phyloP scores from a whole-genome alignment of 2,329 filamentous ascomycete genomes.

The Elsinoe batatas region DNA sequence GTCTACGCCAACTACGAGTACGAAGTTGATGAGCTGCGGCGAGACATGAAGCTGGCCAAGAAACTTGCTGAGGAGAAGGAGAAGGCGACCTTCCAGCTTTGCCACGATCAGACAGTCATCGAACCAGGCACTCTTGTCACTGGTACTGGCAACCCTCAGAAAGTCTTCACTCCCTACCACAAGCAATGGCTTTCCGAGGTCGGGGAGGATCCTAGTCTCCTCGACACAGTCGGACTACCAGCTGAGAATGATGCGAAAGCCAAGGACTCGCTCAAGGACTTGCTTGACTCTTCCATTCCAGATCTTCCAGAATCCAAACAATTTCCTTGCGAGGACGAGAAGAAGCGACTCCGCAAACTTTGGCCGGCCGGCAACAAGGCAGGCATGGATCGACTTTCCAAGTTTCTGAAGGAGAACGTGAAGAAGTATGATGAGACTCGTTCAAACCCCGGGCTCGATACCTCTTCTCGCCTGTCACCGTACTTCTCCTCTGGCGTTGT shows the following conservation, averaged over 20 bases:
- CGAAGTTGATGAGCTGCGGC: constrained; percentile 36
- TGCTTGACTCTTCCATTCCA: constrained; percentile 48
- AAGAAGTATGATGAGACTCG: constrained; percentile 33
- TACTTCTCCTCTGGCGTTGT: constrained; percentile 40
- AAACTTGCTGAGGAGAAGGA: constrained; percentile 26
- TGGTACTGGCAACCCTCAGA: constrained; percentile 37
- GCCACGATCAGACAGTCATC: constrained; percentile 42
- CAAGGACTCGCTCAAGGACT: constrained; percentile 38
- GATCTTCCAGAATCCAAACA: constrained; percentile 32
- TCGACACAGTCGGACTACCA: constrained; percentile 35
- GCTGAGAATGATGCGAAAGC: constrained; percentile 35
- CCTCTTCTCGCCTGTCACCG: constrained; percentile 33
- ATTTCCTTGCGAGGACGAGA: constrained; percentile 31
- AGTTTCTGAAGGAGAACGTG: constrained; percentile 30
- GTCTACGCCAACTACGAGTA: constrained; percentile 41
- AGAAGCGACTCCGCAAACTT: constrained; percentile 32
- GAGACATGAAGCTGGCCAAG: constrained; percentile 37
- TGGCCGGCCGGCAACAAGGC: constrained; percentile 39
- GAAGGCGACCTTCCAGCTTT: constrained; percentile 33
- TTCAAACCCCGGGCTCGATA: constrained; percentile 33
- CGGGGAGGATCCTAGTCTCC: constrained; percentile 33
- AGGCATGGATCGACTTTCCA: constrained; percentile 31
- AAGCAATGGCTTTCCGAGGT: constrained; percentile 37
- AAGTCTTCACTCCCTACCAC: constrained; percentile 45
- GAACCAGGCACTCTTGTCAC: constrained; percentile 37